phyloP scores from a whole-genome alignment of 306 rosid genomes.

The Astragalus glycyphyllos region DNA sequence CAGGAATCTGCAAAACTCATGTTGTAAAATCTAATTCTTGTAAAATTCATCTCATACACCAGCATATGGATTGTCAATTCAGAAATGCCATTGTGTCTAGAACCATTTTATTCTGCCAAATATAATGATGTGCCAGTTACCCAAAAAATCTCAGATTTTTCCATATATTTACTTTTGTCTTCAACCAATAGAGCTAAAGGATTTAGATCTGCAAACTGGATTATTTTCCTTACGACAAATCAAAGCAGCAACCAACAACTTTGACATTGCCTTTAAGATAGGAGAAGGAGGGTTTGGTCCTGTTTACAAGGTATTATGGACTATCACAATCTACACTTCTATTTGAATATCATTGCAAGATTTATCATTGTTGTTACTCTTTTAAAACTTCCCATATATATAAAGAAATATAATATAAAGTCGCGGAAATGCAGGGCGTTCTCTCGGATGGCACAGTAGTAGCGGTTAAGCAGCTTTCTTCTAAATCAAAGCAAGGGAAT shows the following conservation, averaged over 20 bases:
- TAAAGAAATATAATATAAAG: background rate
- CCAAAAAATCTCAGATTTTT: background rate
- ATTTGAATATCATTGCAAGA: background rate
- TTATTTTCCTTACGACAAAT: slow-evolving; percentile 63
- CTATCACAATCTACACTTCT: background rate
- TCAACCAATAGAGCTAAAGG: slow-evolving; percentile 53
- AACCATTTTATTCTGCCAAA: background rate
- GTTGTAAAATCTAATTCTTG: background rate
- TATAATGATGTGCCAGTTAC: slow-evolving; percentile 10
- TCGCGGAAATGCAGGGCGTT: slow-evolving; percentile 55
- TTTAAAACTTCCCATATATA: slow-evolving; percentile 5
- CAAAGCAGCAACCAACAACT: slow-evolving; percentile 65
- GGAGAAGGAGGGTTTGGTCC: slow-evolving; percentile 86
- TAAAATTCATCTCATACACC: too few relatives aligned
- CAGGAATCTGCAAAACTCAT: background rate
- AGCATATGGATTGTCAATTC: too few relatives aligned
- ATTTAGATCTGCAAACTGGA: slow-evolving; percentile 58
- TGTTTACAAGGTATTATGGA: slow-evolving; percentile 64
- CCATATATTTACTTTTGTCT: background rate
- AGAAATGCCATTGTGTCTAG: background rate
- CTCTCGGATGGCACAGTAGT: slow-evolving; percentile 59
- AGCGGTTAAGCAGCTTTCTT: slow-evolving; percentile 73
- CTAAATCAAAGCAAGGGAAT: slow-evolving; percentile 75
- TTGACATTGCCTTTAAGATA: slow-evolving; percentile 59
- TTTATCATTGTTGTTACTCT: background rate